Conservation (phyloP, 805 yeast genomes). For the Saturnispora ahearnii region DNA sequence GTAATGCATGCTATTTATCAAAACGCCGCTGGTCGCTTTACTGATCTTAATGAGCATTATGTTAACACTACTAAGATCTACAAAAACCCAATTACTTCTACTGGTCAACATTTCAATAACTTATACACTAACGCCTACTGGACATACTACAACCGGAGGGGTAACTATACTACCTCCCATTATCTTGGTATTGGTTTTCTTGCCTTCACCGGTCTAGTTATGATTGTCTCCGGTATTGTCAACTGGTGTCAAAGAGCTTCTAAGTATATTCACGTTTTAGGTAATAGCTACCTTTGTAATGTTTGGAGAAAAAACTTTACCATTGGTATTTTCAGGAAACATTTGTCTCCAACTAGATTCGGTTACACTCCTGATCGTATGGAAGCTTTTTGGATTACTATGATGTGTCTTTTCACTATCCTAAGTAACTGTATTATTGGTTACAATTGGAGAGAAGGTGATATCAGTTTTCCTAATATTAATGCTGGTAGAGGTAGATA, state of each 20-base stretch:
- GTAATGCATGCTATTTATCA: constrained; percentile 34
- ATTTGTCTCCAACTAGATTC: constrained; percentile 13
- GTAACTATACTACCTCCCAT: constrained; percentile 34
- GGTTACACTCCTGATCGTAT: constrained; percentile 44
- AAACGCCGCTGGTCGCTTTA: constrained; percentile 28
- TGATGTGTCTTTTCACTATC: constrained; percentile 28
- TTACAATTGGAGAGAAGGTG: constrained; percentile 16
- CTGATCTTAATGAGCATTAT: constrained; percentile 16
- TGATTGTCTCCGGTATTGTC: constrained; percentile 33
- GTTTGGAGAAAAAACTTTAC: constrained; percentile 21
- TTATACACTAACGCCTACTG: constrained; percentile 20
- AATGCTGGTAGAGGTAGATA: constrained; percentile 26
- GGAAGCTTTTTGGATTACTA: constrained; percentile 36
- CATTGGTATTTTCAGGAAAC: constrained; percentile 21
- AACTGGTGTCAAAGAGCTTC: constrained; percentile 34
- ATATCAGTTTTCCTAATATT: constrained; percentile 15
- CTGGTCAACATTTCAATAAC: constrained; percentile 16
- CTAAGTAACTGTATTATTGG: constrained; percentile 20
- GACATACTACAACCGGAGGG: constrained; percentile 25
- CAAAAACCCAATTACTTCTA: constrained; percentile 29
- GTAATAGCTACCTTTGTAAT: constrained; percentile 24
- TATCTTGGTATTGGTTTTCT: constrained; percentile 38
- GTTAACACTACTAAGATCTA: constrained; percentile 27
- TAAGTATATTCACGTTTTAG: constrained; percentile 28
- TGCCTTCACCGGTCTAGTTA: constrained; percentile 40